Evolutionary conservation across 2,329 filamentous ascomycete species (phyloP).

Genomic region (Lithohypha guttulata): DNA sequence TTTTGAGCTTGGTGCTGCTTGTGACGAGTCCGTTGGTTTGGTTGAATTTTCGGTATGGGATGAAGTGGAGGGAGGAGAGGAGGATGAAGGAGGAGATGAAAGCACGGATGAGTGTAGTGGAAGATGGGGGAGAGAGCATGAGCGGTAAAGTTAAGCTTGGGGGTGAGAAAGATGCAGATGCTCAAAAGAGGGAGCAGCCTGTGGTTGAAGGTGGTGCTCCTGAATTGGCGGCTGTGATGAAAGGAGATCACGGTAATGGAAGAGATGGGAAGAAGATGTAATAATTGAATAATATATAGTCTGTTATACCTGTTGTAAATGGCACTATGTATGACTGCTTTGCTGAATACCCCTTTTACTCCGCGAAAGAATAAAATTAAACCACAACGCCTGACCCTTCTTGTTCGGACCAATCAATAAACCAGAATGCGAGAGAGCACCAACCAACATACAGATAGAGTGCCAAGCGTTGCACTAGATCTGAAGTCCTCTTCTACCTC

Average conservation of each 20-base stretch:
- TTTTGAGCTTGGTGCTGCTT: constrained; percentile 28
- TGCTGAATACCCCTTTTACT: too few relatives aligned
- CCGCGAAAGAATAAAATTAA: too few relatives aligned
- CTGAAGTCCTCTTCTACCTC: too few relatives aligned
- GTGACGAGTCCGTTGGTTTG: constrained; percentile 27
- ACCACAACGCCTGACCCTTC: too few relatives aligned
- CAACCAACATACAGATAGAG: too few relatives aligned
- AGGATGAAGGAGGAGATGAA: constrained; percentile 3
- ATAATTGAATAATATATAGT: background rate
- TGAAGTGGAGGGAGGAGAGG: constrained; percentile 23
- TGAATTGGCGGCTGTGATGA: constrained; percentile 9
- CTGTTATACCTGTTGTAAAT: too few relatives aligned
- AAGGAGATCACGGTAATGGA: constrained; percentile 2
- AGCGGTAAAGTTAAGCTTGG: too few relatives aligned
- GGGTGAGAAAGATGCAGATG: background rate
- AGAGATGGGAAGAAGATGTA: background rate
- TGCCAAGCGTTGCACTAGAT: too few relatives aligned
- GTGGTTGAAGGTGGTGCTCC: constrained; percentile 8
- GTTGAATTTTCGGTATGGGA: constrained; percentile 23
- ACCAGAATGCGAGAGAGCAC: too few relatives aligned
- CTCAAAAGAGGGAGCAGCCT: background rate
- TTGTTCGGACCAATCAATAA: too few relatives aligned
- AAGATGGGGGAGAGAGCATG: too few relatives aligned
- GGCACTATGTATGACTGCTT: too few relatives aligned
- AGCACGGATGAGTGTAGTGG: background rate